These are phyloP conservation scores for Ganoderma boninense DNA, from an alignment of 1,284 basidiomycete species.

Conservation along the genomic window DNA sequence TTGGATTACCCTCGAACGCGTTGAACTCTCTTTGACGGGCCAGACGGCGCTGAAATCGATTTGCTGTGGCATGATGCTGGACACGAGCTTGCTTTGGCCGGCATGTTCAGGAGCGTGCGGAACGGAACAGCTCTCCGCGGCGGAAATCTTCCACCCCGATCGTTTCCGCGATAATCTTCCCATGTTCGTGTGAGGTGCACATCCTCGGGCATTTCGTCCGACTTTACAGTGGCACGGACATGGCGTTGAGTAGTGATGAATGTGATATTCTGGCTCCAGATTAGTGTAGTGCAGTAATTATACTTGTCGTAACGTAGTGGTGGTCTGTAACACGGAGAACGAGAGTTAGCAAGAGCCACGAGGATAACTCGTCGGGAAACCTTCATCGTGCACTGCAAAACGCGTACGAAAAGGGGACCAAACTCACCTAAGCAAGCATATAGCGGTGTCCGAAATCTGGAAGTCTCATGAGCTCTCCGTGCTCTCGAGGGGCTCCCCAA, in stretches of 20 bases:
- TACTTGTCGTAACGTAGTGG: conserved; percentile 22
- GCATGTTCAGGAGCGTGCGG: not conserved
- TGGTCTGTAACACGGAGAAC: not conserved
- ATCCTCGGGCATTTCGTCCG: not conserved
- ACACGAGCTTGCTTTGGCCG: not conserved
- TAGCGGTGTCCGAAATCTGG: not conserved
- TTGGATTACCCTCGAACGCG: no score
- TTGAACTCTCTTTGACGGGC: not conserved
- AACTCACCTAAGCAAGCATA: conserved; percentile 16
- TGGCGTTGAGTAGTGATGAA: conserved; percentile 5
- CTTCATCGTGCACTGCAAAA: no score
- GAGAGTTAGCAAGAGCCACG: not conserved
- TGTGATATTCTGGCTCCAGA: not conserved
- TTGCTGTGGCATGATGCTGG: not conserved
- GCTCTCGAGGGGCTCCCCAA: conserved; percentile 53
- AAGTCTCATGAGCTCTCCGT: conserved; percentile 14
- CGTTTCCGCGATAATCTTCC: conserved; percentile 1
- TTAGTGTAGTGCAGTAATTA: conserved; percentile 17
- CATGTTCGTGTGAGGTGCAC: not conserved
- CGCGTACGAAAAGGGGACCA: not conserved
- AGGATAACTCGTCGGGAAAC: not conserved
- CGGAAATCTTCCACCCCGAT: conserved; percentile 5
- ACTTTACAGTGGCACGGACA: not conserved
- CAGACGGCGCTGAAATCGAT: not conserved
- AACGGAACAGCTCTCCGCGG: not conserved